These are phyloP conservation scores for Populus euphratica DNA, from an alignment of 345 rosid species.

Conservation along the genomic window DNA sequence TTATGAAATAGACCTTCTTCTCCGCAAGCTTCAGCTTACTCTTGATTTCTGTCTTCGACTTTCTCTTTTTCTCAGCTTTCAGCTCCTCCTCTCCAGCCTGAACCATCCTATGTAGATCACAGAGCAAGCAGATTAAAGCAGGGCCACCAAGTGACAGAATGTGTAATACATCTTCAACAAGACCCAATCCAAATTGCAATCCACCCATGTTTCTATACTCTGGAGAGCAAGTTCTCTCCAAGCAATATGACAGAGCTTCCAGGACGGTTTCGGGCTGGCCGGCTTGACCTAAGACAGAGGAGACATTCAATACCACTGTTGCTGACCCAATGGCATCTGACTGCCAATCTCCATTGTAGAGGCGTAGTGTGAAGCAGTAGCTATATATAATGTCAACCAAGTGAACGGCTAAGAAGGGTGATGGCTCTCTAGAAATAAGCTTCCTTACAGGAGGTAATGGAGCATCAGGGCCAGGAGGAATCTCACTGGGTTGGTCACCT, in stretches of 20 bases:
- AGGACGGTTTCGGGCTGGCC: constrained; percentile 57
- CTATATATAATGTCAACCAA: constrained; percentile 63
- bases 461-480: constrained; percentile 70
- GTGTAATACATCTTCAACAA: constrained; percentile 55
- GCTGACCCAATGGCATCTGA: constrained; percentile 68
- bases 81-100: constrained; percentile 48
- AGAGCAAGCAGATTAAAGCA: constrained; percentile 58
- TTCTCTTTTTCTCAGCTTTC: constrained; percentile 36
- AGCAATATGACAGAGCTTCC: constrained; percentile 61
- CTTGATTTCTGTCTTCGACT: constrained; percentile 45
- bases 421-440: constrained; percentile 61
- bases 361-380: constrained; percentile 75
- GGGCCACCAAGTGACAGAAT: constrained; percentile 53
- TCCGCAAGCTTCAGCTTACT: constrained; percentile 67
- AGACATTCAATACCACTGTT: constrained; percentile 47
- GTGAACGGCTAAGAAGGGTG: constrained; percentile 70
- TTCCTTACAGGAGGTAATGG: constrained; percentile 51
- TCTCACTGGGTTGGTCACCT: constrained; percentile 31
- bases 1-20: constrained; percentile 69
- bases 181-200: constrained; percentile 53
- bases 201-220: constrained; percentile 69
- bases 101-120: constrained; percentile 74
- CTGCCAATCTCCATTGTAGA: constrained; percentile 88
- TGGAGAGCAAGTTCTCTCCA: constrained; percentile 80
- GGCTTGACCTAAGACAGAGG: constrained; percentile 64